A percentile compares a stretch with the other conserved stretches of the same genome.
phyloP scores from a whole-genome alignment of 2,329 filamentous ascomycete genomes.

The Pleoardoris graminearum region DNA sequence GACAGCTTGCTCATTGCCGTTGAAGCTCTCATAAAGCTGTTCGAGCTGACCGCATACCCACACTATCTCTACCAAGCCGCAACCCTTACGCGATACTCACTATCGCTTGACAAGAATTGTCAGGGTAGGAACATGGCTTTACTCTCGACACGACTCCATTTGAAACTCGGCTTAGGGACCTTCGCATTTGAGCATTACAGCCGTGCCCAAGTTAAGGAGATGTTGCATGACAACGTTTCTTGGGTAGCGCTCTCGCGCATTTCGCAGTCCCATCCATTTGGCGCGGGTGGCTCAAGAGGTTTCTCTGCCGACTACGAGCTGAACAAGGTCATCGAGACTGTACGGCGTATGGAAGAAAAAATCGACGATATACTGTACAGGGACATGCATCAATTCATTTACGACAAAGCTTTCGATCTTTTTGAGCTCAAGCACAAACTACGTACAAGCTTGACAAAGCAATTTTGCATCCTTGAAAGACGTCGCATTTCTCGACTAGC shows the following conservation, averaged over 20 bases:
- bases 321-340: conserved; percentile 29
- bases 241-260: conserved; percentile 37
- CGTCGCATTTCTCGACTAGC: conserved; percentile 37
- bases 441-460: conserved; percentile 35
- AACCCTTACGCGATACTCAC: conserved; percentile 29
- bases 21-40: background rate
- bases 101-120: conserved; percentile 28
- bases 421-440: conserved; percentile 30
- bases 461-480: conserved; percentile 36
- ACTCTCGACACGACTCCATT: conserved; percentile 38
- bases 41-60: conserved; percentile 11
- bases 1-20: background rate
- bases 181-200: conserved; percentile 35
- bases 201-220: conserved; percentile 37
- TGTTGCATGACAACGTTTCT: conserved; percentile 39
- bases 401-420: conserved; percentile 34
- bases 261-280: conserved; percentile 40
- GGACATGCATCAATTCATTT: conserved; percentile 32
- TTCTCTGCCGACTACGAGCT: conserved; percentile 38
- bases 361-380: conserved; percentile 29
- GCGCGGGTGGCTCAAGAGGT: conserved; percentile 27
- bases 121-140: conserved; percentile 32
- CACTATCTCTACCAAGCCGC: conserved; percentile 33
- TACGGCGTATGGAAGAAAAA: conserved; percentile 35
- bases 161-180: conserved; percentile 36